Evolutionary conservation across 2,329 filamentous ascomycete species (phyloP).

Genomic region (Ploettnerulaceae sp.): DNA sequence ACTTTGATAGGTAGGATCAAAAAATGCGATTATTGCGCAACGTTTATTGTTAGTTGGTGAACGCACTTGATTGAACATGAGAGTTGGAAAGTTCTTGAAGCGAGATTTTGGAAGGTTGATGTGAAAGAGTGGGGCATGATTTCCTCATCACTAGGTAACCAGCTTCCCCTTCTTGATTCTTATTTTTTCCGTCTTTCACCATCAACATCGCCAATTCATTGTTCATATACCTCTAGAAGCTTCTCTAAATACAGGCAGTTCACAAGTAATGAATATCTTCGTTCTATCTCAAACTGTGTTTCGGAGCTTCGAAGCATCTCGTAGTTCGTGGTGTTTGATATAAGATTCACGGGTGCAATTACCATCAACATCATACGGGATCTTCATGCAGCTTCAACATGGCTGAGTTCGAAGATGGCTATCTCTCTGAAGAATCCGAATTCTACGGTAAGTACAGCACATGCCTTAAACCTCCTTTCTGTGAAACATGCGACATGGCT

Average conservation of each 20-base stretch:
- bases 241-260: too few species aligned
- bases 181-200: too few species aligned
- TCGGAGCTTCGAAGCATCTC: not conserved
- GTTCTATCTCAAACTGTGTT: too few species aligned
- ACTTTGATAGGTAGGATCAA: too few species aligned
- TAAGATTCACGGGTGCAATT: slow-evolving; percentile 5
- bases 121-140: not conserved
- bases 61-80: not conserved
- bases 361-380: not conserved
- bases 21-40: too few species aligned
- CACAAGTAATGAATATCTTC: too few species aligned
- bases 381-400: slow-evolving; percentile 13
- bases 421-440: slow-evolving; percentile 44
- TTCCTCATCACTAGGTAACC: slow-evolving; percentile 2
- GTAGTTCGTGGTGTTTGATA: not conserved
- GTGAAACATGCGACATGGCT: slow-evolving; percentile 8
- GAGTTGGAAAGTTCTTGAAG: slow-evolving; percentile 1
- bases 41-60: too few species aligned
- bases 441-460: slow-evolving; percentile 51
- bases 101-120: not conserved
- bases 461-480: slow-evolving; percentile 1
- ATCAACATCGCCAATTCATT: not conserved
- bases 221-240: too few species aligned
- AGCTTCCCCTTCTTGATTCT: not conserved
- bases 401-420: slow-evolving; percentile 13